phyloP scores from a whole-genome alignment of 768 basidiomycete genomes.

The Rhizopogon rudus region DNA sequence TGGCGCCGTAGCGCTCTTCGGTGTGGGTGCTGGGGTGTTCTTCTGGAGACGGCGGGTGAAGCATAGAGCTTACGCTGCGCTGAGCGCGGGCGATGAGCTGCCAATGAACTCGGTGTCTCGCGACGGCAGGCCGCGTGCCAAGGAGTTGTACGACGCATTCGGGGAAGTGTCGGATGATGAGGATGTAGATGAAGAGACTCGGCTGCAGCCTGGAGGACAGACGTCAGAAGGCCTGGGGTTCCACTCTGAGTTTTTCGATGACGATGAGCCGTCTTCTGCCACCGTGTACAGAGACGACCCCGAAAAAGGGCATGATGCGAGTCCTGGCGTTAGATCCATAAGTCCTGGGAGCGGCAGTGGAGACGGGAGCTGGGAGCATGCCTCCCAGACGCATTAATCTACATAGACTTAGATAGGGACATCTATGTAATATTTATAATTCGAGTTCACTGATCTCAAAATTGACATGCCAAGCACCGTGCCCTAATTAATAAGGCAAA shows the following conservation, averaged over 20 bases:
- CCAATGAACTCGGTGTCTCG: slow-evolving; percentile 69
- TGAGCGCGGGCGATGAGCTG: slow-evolving; percentile 64
- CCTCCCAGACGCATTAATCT: slow-evolving; percentile 34
- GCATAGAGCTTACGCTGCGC: slow-evolving; percentile 49
- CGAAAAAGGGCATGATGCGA: slow-evolving; percentile 13
- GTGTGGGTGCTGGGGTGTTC: slow-evolving; percentile 62
- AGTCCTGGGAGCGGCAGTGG: slow-evolving; percentile 42
- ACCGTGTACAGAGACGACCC: slow-evolving; percentile 54
- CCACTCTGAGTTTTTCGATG: slow-evolving; percentile 81
- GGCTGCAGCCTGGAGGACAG: slow-evolving; percentile 41
- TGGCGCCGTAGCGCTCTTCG: slow-evolving; percentile 76
- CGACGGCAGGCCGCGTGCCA: slow-evolving; percentile 51
- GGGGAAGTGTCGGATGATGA: slow-evolving; percentile 85
- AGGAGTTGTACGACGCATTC: slow-evolving; percentile 96
- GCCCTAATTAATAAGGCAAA: too few species aligned
- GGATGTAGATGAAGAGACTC: slow-evolving; percentile 68
- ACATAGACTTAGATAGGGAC: background rate
- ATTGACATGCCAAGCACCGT: too few species aligned
- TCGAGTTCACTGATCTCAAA: too few species aligned
- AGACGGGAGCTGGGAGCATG: slow-evolving; percentile 76
- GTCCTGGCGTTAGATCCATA: slow-evolving; percentile 12
- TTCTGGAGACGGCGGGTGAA: slow-evolving; percentile 66
- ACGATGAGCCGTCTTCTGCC: slow-evolving; percentile 51
- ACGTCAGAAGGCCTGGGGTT: slow-evolving; percentile 43
- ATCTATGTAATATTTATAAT: background rate